A percentile compares a stretch with the other conserved stretches of the same genome.
These are phyloP conservation scores for Lavandula angustifolia DNA, from an alignment of 257 asterid genomes.

Conservation along the genomic window DNA sequence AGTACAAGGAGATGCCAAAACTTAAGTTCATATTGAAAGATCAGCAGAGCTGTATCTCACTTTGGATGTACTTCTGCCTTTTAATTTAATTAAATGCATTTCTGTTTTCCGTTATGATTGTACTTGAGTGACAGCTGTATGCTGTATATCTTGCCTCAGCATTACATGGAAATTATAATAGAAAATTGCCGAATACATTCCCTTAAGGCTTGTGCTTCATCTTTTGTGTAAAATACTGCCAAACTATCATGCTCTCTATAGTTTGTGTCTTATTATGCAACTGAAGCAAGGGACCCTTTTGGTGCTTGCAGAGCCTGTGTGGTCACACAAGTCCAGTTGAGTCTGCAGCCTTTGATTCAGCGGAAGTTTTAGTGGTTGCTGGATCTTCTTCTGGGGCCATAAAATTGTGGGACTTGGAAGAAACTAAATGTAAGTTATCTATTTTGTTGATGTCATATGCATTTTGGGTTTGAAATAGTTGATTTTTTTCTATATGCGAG, in stretches of 20 bases:
- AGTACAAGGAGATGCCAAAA: conserved; percentile 10
- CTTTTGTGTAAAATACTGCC: conserved; percentile 12
- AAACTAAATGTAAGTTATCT: conserved; percentile 73
- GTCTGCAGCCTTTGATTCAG: conserved; percentile 89
- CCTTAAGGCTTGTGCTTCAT: conserved; percentile 16
- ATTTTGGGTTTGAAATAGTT: too few relatives aligned
- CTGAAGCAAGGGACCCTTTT: conserved; percentile 28
- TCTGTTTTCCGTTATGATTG: background rate
- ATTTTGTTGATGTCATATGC: conserved; percentile 1
- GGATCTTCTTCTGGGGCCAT: conserved; percentile 97
- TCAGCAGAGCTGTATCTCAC: conserved; percentile 22
- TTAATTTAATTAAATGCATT: background rate
- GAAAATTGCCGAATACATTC: conserved; percentile 12
- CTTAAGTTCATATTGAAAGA: conserved; percentile 7
- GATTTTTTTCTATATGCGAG: too few relatives aligned
- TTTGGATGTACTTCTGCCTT: background rate
- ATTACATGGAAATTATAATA: conserved; percentile 1
- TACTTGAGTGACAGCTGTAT: background rate
- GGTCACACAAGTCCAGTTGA: conserved; percentile 96
- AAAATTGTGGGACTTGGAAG: conserved; percentile 97
- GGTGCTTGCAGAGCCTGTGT: conserved; percentile 67
- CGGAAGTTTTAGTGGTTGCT: conserved; percentile 84
- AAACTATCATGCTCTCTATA: conserved; percentile 12
- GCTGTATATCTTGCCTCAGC: conserved; percentile 2
- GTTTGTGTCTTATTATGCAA: conserved; percentile 26